Evolutionary conservation across 192 early-diverging fungal species (phyloP).

Genomic region (Entomortierella lignicola): DNA sequence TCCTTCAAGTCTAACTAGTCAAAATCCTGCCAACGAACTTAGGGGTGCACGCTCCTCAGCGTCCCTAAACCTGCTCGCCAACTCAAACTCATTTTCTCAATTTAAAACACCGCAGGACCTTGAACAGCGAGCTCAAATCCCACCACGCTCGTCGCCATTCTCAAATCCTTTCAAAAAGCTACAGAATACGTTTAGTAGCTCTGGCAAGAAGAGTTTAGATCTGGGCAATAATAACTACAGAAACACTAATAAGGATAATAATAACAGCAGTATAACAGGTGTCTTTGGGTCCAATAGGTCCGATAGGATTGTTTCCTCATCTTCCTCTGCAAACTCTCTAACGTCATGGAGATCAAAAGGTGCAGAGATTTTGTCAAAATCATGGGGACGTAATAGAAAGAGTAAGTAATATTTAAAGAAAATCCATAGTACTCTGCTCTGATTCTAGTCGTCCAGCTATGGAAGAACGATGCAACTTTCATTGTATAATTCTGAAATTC

Average conservation of each 20-base stretch:
- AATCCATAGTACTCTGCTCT: no score
- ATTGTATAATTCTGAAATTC: neutral
- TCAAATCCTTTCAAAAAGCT: conserved; percentile 49
- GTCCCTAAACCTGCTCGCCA: conserved; percentile 22
- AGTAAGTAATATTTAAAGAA: no score
- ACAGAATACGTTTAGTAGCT: conserved; percentile 25
- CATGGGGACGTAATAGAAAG: conserved; percentile 33
- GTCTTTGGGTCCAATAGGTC: neutral
- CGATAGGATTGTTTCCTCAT: conserved; percentile 16
- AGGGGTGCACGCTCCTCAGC: conserved; percentile 20
- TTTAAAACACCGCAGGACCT: conserved; percentile 2
- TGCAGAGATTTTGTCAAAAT: conserved; percentile 43
- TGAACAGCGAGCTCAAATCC: conserved; percentile 7
- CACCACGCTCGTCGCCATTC: conserved; percentile 28
- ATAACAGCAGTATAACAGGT: no score
- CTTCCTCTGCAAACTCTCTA: conserved; percentile 26
- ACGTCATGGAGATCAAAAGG: conserved; percentile 42
- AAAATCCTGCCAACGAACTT: neutral
- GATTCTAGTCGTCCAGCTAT: neutral
- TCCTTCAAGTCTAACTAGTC: conserved; percentile 7
- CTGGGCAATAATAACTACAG: conserved; percentile 10
- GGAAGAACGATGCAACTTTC: neutral
- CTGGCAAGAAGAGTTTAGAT: conserved; percentile 30
- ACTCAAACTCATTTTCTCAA: neutral
- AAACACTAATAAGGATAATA: conserved; percentile 7